These are phyloP conservation scores for Podospora bellae-mahoneyi DNA, from an alignment of 495 filamentous ascomycete genomes.

Conservation along the genomic window DNA sequence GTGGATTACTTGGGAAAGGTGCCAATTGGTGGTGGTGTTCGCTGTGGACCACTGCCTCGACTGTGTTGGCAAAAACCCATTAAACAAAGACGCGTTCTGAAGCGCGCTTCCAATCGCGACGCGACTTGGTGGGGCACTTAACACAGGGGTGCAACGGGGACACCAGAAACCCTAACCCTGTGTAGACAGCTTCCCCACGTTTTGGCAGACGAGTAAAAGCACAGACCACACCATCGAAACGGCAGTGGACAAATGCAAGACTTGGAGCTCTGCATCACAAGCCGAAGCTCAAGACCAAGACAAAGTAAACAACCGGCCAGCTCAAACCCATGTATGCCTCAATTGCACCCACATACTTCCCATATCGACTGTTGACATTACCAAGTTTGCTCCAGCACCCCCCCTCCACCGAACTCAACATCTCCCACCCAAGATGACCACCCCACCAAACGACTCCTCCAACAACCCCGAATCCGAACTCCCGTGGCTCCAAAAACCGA, in stretches of 20 bases:
- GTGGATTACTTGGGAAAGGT: not conserved
- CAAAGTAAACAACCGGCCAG: not conserved
- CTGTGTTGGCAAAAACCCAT: conserved; percentile 23
- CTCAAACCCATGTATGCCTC: not conserved
- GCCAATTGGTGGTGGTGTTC: not conserved
- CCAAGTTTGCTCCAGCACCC: not conserved
- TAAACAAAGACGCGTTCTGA: conserved; percentile 23
- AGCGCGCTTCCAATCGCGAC: conserved; percentile 24
- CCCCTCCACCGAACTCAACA: not conserved
- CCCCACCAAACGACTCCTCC: not conserved
- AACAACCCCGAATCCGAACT: not conserved
- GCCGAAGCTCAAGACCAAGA: not conserved
- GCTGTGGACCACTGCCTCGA: not conserved
- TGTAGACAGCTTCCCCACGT: not conserved
- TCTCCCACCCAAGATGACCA: not conserved
- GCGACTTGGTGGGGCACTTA: conserved; percentile 18
- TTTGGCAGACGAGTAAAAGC: not conserved
- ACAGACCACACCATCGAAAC: not conserved
- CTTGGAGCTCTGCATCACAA: not conserved
- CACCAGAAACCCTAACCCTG: not conserved
- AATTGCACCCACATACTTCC: too few relatives aligned
- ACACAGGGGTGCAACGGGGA: not conserved
- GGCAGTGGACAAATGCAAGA: not conserved
- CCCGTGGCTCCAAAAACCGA: not conserved
- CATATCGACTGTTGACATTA: not conserved